Evolutionary conservation across 257 asterid genomes (phyloP), one percentile per base, ranked within the genome.

Genomic region (Solanum lignicaule): DNA sequence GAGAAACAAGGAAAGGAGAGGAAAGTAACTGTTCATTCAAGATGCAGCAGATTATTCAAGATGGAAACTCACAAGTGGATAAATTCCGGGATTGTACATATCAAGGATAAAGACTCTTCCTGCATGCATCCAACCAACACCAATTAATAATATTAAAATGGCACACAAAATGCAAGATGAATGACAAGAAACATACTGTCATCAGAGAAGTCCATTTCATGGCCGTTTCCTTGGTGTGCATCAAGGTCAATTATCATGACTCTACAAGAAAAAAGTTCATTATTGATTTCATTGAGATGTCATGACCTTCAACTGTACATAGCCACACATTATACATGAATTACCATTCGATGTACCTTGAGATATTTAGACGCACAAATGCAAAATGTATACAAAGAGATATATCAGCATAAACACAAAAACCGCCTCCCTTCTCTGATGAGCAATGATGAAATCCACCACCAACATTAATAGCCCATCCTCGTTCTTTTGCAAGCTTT

Each of bases 361-460:
- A 92, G 41, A 97, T 93, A 88, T 92, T 90, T 89, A 97, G 91
- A 41, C 93, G 93, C 83, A 83, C 86, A 86, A 93, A 95, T 25
- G 99, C 98, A 88, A 92, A 97, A 89, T 93, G 92, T 90, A 97
- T 97, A 92, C 98, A 95, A 74, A 97, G 98, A 78, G 99, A 90
- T 76, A 97, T 95, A 90, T 97, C 99, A 7, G 99, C 99, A 83
- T 94, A 95, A 39, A 78, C 98, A 93, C 99, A 97, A 91, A 95
- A 97, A 86, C 99, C 99, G 73, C 99, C 99, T 35, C 99, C 99
- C 84, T 89, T 92, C 87, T 87, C 90, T 25, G 99, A 98, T 43
- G 96, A 97, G 89, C 99, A 97, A 75, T 97, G 99, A 93, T 97
- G 99, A 91, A 97, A 97, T 16, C 99, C 99, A 83, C 99, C 99